A percentile compares a stretch with the other conserved stretches of the same genome.
Conservation (phyloP, 257 asterid genomes). For the Lavandula angustifolia region DNA sequence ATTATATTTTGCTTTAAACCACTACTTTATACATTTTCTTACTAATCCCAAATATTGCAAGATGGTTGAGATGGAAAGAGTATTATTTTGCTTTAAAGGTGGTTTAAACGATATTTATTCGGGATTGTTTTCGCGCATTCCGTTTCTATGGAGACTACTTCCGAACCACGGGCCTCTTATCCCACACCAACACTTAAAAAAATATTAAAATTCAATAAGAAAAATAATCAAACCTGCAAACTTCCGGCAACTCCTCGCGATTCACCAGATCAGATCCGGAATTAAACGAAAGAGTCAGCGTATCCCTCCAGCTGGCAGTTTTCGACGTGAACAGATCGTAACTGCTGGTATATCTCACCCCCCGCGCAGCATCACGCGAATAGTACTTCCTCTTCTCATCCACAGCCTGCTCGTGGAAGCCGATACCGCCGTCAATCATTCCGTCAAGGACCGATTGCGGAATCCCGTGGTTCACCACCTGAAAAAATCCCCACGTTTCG, state of each 20-base stretch:
- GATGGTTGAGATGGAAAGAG: too few species aligned
- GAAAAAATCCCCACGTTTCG: slow-evolving; percentile 46
- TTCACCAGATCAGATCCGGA: slow-evolving; percentile 23
- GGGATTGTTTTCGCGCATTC: too few species aligned
- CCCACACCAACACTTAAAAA: too few species aligned
- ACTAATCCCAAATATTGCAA: too few species aligned
- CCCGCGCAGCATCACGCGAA: slow-evolving; percentile 39
- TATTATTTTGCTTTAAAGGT: too few species aligned
- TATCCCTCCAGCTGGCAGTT: slow-evolving; percentile 70
- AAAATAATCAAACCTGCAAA: slow-evolving; percentile 40
- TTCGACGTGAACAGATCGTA: slow-evolving; percentile 42
- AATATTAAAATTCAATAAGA: too few species aligned
- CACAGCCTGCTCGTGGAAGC: slow-evolving; percentile 39
- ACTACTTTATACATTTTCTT: too few species aligned
- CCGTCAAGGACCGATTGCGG: slow-evolving; percentile 37
- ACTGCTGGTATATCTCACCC: slow-evolving; percentile 38
- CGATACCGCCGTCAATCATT: slow-evolving; percentile 29
- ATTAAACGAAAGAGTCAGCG: slow-evolving; percentile 32
- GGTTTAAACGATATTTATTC: too few species aligned
- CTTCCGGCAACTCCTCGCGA: slow-evolving; percentile 43
- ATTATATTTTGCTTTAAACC: too few species aligned
- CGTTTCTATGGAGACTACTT: too few species aligned
- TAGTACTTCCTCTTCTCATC: slow-evolving; percentile 47
- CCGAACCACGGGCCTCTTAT: too few species aligned
- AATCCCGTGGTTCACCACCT: slow-evolving; percentile 30